Evolutionary conservation across 164 flowering plant genomes (phyloP).

Genomic region (Piper betle): DNA sequence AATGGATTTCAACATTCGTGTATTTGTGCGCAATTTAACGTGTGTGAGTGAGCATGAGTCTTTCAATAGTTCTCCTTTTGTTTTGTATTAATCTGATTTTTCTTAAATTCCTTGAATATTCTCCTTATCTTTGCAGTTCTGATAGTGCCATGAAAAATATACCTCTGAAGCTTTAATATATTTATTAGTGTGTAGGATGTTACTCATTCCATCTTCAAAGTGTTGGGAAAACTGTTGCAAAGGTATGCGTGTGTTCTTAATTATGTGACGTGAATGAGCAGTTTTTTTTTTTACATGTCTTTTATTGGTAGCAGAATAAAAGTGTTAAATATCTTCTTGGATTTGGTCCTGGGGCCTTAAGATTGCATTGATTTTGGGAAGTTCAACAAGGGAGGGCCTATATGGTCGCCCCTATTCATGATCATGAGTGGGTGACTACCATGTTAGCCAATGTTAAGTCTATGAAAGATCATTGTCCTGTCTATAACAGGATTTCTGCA

Average conservation of each 20-base stretch:
- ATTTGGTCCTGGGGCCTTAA: slow-evolving; percentile 85
- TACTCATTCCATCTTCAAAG: slow-evolving; percentile 97
- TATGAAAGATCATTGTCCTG: too few relatives aligned
- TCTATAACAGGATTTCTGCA: too few relatives aligned
- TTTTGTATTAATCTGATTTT: neutral
- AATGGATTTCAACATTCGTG: slow-evolving; percentile 93
- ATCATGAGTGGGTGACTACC: too few relatives aligned
- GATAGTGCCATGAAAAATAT: slow-evolving; percentile 97
- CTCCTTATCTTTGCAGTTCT: slow-evolving; percentile 41
- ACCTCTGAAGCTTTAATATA: slow-evolving; percentile 96
- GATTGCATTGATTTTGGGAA: slow-evolving; percentile 87
- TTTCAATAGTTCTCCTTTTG: neutral
- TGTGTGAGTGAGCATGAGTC: slow-evolving; percentile 26
- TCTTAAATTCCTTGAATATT: neutral
- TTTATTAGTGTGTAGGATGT: slow-evolving; percentile 94
- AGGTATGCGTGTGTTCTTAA: slow-evolving; percentile 30
- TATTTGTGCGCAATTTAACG: slow-evolving; percentile 93
- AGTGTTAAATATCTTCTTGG: slow-evolving; percentile 79
- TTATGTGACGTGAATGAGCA: neutral
- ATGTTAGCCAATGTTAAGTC: too few relatives aligned
- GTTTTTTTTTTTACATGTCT: neutral
- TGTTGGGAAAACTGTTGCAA: slow-evolving; percentile 70
- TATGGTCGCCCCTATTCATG: too few relatives aligned
- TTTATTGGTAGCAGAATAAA: slow-evolving; percentile 49
- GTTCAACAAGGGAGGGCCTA: too few relatives aligned